phyloP scores from a whole-genome alignment of 805 yeast genomes.

The Ogataea corticis region DNA sequence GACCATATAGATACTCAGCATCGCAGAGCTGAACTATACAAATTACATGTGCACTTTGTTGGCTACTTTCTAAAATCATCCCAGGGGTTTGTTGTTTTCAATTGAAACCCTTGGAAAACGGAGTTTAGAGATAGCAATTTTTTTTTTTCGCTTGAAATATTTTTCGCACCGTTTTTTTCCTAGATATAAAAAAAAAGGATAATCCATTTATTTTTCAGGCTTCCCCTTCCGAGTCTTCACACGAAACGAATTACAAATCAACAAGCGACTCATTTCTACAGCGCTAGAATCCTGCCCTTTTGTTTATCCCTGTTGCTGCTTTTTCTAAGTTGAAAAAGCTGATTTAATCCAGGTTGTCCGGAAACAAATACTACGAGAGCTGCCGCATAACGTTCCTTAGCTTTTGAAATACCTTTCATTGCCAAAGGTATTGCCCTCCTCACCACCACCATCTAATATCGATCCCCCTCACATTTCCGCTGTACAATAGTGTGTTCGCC shows the following conservation, averaged over 20 bases:
- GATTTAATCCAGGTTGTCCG: conserved; percentile 2
- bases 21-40: too few species aligned
- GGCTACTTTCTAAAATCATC: too few species aligned
- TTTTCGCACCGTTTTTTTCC: too few species aligned
- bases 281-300: background rate
- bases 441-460: background rate
- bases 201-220: too few species aligned
- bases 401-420: conserved; percentile 12
- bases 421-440: conserved; percentile 12
- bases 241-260: background rate
- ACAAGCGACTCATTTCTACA: background rate
- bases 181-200: too few species aligned
- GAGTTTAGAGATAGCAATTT: too few species aligned
- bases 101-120: too few species aligned
- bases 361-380: conserved; percentile 42
- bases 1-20: too few species aligned
- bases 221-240: background rate
- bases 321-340: conserved; percentile 3
- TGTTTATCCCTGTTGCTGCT: background rate
- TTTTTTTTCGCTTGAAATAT: too few species aligned
- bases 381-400: conserved; percentile 46
- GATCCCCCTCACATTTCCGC: background rate
- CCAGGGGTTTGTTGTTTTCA: too few species aligned
- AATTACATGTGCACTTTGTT: too few species aligned
- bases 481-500: conserved; percentile 4